These are phyloP conservation scores for Colletotrichum musicola DNA, from an alignment of 2,329 filamentous ascomycete species.

Conservation along the genomic window DNA sequence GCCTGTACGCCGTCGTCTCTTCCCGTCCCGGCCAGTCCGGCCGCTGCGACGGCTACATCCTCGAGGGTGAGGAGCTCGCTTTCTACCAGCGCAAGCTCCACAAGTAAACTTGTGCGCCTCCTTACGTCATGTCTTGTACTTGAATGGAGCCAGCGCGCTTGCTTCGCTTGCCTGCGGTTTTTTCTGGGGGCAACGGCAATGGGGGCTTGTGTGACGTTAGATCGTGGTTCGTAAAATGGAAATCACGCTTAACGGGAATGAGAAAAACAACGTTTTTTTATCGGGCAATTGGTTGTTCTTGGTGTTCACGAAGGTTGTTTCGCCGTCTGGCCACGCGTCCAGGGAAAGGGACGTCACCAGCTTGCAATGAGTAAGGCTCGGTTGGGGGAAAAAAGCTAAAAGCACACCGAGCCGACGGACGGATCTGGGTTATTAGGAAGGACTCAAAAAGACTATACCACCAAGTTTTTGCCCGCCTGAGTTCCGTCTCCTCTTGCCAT, in stretches of 20 bases:
- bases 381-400: constrained; percentile 17
- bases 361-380: constrained; percentile 31
- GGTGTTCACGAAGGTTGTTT: constrained; percentile 39
- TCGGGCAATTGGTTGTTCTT: constrained; percentile 39
- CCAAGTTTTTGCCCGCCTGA: constrained; percentile 40
- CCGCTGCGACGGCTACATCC: constrained; percentile 95
- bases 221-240: not conserved
- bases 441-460: constrained; percentile 40
- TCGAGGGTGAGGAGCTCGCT: constrained; percentile 99
- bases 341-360: constrained; percentile 28
- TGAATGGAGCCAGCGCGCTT: not conserved
- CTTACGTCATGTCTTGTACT: not conserved
- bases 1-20: constrained; percentile 92
- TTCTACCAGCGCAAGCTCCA: constrained; percentile 99
- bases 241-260: constrained; percentile 38
- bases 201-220: constrained; percentile 20
- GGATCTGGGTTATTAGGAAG: constrained; percentile 39
- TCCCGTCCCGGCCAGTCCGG: constrained; percentile 97
- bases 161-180: not conserved
- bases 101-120: constrained; percentile 76
- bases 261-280: constrained; percentile 37
- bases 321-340: constrained; percentile 34
- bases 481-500: not conserved
- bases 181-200: not conserved
- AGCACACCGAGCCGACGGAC: constrained; percentile 32